phyloP scores from a whole-genome alignment of 192 early-diverging fungal genomes.

The Dissophora ornata region DNA sequence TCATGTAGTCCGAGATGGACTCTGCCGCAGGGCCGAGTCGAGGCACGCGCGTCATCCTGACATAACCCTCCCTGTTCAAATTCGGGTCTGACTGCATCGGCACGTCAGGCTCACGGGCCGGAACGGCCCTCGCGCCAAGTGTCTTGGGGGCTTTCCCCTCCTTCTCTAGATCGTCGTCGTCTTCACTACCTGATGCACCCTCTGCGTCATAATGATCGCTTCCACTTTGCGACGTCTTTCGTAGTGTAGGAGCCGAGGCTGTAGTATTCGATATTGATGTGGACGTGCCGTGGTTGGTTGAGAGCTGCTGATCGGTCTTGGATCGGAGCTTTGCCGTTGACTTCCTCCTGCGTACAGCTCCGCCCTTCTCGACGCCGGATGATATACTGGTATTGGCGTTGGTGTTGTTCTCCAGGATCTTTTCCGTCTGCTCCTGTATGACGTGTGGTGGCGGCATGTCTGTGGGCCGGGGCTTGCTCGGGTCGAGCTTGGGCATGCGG shows the following conservation, averaged over 20 bases:
- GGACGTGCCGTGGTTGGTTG: neutral
- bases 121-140: neutral
- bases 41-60: slow-evolving; percentile 50
- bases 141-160: slow-evolving; percentile 5
- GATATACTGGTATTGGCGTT: neutral
- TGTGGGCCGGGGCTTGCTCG: slow-evolving; percentile 28
- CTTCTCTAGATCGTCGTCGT: slow-evolving; percentile 1
- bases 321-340: slow-evolving; percentile 5
- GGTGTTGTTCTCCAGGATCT: neutral
- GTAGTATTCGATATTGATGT: slow-evolving; percentile 2
- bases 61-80: slow-evolving; percentile 50
- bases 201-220: neutral
- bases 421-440: slow-evolving; percentile 16
- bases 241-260: slow-evolving; percentile 1
- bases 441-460: slow-evolving; percentile 26
- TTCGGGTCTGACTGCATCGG: slow-evolving; percentile 46
- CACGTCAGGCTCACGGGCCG: slow-evolving; percentile 26
- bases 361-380: neutral
- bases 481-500: slow-evolving; percentile 27
- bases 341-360: slow-evolving; percentile 6
- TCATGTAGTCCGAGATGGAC: slow-evolving; percentile 50
- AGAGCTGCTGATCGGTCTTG: slow-evolving; percentile 13
- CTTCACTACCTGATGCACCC: neutral
- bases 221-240: neutral
- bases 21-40: slow-evolving; percentile 40